Evolutionary conservation across 1,284 basidiomycete genomes (phyloP).

Genomic region (Vanrija sp.): DNA sequence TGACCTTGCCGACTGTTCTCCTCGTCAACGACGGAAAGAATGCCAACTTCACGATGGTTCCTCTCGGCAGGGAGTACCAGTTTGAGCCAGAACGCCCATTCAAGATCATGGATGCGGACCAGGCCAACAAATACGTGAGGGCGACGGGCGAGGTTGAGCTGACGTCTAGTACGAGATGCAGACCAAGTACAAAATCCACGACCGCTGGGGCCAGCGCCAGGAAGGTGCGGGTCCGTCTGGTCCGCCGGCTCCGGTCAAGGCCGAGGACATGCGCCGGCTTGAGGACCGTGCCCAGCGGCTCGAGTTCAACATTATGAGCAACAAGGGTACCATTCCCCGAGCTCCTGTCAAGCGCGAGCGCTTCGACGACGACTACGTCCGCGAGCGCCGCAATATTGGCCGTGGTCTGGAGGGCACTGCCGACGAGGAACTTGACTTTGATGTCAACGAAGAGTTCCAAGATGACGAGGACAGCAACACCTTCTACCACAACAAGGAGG

Average conservation of each 20-base stretch:
- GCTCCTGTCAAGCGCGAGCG: conserved; percentile 13
- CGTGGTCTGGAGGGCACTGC: conserved; percentile 41
- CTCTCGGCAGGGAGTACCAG: conserved; percentile 39
- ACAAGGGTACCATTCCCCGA: conserved; percentile 16
- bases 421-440: conserved; percentile 46
- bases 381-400: conserved; percentile 33
- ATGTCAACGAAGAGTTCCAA: conserved; percentile 43
- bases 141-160: background rate
- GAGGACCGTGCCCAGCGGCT: conserved; percentile 29
- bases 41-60: conserved; percentile 37
- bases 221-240: conserved; percentile 5
- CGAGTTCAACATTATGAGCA: conserved; percentile 24
- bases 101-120: conserved; percentile 41
- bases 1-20: conserved; percentile 33
- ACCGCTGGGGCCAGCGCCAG: conserved; percentile 40
- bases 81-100: conserved; percentile 44
- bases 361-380: conserved; percentile 37
- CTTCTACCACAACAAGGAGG: conserved; percentile 41
- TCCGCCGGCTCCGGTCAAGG: background rate
- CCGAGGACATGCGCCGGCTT: conserved; percentile 1
- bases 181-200: conserved; percentile 37
- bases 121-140: conserved; percentile 41
- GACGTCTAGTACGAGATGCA: conserved; percentile 38
- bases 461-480: conserved; percentile 47
- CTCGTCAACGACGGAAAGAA: conserved; percentile 37